Percentiles rank a stretch among this genome's conserved stretches.
Evolutionary conservation across 352 stramenopile species (phyloP).

Genomic region (Phytophthora europaea): DNA sequence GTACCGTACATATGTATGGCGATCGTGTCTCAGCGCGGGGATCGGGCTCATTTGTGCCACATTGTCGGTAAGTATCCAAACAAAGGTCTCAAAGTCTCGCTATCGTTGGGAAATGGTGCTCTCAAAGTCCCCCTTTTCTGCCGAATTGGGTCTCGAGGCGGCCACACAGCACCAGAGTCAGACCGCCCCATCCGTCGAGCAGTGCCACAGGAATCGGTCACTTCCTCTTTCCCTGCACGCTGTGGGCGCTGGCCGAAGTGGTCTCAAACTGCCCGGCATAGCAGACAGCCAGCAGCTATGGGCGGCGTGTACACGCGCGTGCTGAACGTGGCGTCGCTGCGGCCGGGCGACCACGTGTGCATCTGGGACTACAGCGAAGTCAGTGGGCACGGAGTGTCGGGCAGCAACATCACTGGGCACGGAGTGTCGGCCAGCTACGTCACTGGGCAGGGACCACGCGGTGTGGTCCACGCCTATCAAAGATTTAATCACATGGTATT

Average conservation of each 20-base stretch:
- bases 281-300: conserved; percentile 41
- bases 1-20: neutral
- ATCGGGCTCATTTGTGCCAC: neutral
- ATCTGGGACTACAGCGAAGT: conserved; percentile 91
- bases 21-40: neutral
- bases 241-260: neutral
- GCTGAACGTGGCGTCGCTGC: conserved; percentile 74
- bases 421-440: too few relatives aligned
- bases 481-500: too few relatives aligned
- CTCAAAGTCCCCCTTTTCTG: neutral
- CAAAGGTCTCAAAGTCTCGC: neutral
- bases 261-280: neutral
- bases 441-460: too few relatives aligned
- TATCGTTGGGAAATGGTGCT: neutral
- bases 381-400: too few relatives aligned
- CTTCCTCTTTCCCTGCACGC: neutral
- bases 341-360: conserved; percentile 84
- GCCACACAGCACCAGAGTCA: neutral
- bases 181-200: neutral
- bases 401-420: too few relatives aligned
- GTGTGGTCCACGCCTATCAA: too few relatives aligned
- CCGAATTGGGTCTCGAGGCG: neutral
- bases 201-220: neutral
- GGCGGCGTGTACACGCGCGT: conserved; percentile 87
- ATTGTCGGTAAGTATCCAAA: neutral